These are phyloP conservation scores for Crithidia fasciculata DNA, from an alignment of 208 protist species.

Conservation along the genomic window DNA sequence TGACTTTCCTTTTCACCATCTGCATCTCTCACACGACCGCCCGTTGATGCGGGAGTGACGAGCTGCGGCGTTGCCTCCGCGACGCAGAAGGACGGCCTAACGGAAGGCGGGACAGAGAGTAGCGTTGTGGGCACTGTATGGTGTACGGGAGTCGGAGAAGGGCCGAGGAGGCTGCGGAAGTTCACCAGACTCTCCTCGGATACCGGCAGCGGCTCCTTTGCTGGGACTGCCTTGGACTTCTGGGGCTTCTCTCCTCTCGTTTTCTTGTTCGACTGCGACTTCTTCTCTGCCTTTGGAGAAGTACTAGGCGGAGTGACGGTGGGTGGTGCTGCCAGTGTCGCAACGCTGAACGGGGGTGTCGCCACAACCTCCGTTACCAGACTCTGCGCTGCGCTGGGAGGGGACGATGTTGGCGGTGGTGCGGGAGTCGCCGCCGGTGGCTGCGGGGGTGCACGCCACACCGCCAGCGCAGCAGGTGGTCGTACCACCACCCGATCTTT, in stretches of 20 bases:
- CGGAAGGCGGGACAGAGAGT: background rate
- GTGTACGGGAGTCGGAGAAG: background rate
- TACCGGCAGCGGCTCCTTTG: too few species aligned
- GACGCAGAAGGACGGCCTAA: background rate
- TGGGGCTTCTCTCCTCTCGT: too few species aligned
- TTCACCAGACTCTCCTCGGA: background rate
- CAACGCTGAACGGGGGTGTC: background rate
- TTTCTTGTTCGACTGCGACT: too few species aligned
- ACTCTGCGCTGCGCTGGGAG: background rate
- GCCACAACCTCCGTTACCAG: too few species aligned
- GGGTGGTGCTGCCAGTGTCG: background rate
- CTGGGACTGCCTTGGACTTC: too few species aligned
- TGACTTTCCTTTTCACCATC: background rate
- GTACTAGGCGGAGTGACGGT: background rate
- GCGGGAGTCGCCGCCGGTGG: too few species aligned
- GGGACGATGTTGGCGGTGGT: background rate
- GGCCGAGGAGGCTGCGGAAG: background rate
- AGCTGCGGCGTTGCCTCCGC: background rate
- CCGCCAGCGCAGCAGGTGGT: background rate
- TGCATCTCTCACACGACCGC: background rate
- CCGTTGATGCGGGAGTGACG: background rate
- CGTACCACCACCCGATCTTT: background rate
- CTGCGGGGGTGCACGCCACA: background rate
- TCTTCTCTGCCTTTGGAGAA: background rate
- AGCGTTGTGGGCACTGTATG: background rate